Base-by-base conservation (phyloP, 257 asterid species). In the Jacaranda copaia region DNA sequence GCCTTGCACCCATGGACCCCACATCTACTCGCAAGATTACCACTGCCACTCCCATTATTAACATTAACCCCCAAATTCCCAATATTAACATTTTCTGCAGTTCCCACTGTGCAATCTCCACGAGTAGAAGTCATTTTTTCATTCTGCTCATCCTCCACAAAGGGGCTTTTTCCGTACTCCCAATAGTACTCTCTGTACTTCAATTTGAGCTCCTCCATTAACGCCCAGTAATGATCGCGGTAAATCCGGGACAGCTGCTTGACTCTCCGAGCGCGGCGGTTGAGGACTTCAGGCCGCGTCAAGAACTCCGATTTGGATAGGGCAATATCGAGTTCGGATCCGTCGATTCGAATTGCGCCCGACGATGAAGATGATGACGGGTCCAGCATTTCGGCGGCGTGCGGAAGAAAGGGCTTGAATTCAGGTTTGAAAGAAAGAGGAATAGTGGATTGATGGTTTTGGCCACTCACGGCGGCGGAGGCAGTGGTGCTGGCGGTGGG, bases 121-220 rank as follows among this genome's bases (percentile, higher is more conserved):
- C 81, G 77, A 70, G 52, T 71, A 16, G 79, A 25, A 67, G 69
- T 78, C 72, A 72, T 80, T 68, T 11, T 83, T 53, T 76, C 87
- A 0, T 46, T 66, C 39, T 88, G 90, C 46, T 84, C 88, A 3
- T 91, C 98, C 32, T 86, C 96, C 1, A 80, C 83, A 57, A 89
- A 87, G 43, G 98, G 89, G 83, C 93, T 91, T 70, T 80, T 89
- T 0, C 98, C 97, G 39, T 85, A 85, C 70, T 92, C 94, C 97
- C 95, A 91, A 70, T 78, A 87, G 70, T 92, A 92, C 70, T 88
- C 91, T 64, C 92, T 81, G 77, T 79, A 82, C 82, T 88, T 87
- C 43, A 53, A 58, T 82, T 80, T 94, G 67, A 92, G 75, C 69
- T 94, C 98, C 84, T 94, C 99, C 98, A 94, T 92, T 63, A 91